Base-by-base conservation (phyloP, 768 basidiomycete genomes). In the Russula sp. region DNA sequence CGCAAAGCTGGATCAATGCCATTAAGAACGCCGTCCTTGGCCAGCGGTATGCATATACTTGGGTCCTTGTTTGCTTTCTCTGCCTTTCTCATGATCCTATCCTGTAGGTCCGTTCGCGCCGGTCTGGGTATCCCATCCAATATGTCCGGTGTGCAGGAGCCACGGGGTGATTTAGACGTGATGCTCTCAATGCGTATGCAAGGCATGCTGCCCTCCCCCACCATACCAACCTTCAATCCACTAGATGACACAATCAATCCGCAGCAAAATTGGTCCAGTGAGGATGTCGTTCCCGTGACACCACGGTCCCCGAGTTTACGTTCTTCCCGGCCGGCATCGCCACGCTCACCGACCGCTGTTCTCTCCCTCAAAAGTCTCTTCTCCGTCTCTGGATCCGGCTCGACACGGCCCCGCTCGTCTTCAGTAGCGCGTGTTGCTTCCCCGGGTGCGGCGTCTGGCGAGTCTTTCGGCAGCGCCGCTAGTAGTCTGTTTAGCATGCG, bases 121-220 rank as follows among this genome's bases (percentile, higher is more conserved):
- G 88, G 88, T 16, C 71, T 90, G 13, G 80, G 82, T 38, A 72
- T 77, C 25, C 73, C 82, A 32, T 69, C 77, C 0, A 74, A 74
- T 43, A 73, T 73, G 22, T 66, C 74, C 3, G 74, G 77, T 22
- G 76, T 75, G 16, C 74, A 79, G 32, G 89, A 89, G 63, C 88
- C 87, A 22, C 78, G 84, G 49, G 89, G 89, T 7, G 89, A 91
- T 69, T 82, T 91, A 76, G 89, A 91, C 69, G 89, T 90, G 50
- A 87, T 90, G 82, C 77, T 91, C 39, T 86, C 87, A 35, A 88
- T 91, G 78, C 84, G 85, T 51, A 77, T 83, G 36, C 87, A 88
- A 66, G 83, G 81, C n/a, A 73, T 84, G 56, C 75, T 78, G 65
- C 75, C 76, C 34, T 76, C 76, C n/a, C 65, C 68, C 8, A 50